These are phyloP conservation scores for Exophiala lecanii-corni DNA, from an alignment of 2,329 filamentous ascomycete species.

Conservation along the genomic window DNA sequence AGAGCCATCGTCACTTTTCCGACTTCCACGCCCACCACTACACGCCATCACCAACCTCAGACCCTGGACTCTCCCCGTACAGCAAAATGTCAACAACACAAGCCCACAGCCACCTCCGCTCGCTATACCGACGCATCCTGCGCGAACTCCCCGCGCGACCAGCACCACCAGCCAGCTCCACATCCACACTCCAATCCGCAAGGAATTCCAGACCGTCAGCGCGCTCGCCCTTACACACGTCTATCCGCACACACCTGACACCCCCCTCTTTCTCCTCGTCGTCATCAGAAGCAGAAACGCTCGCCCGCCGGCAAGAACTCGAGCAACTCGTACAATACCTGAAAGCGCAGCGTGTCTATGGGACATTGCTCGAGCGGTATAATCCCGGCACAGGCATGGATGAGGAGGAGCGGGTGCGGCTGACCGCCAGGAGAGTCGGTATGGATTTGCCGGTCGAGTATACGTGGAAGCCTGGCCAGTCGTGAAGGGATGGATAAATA, in stretches of 20 bases:
- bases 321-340: conserved; percentile 78
- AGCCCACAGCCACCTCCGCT: conserved; percentile 53
- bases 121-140: conserved; percentile 81
- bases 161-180: too few relatives aligned
- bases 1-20: too few relatives aligned
- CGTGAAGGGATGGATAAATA: neutral
- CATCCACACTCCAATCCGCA: conserved; percentile 38
- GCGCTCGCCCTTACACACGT: conserved; percentile 62
- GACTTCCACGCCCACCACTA: too few relatives aligned
- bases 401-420: conserved; percentile 72
- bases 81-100: conserved; percentile 10
- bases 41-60: too few relatives aligned
- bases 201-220: conserved; percentile 20
- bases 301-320: conserved; percentile 47
- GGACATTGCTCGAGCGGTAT: conserved; percentile 78
- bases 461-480: conserved; percentile 13
- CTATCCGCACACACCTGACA: conserved; percentile 62
- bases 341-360: conserved; percentile 78
- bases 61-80: neutral
- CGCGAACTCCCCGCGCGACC: conserved; percentile 80
- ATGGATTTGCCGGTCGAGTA: conserved; percentile 76
- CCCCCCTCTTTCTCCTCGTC: conserved; percentile 29
- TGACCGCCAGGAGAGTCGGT: conserved; percentile 82
- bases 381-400: conserved; percentile 89
- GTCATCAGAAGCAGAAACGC: conserved; percentile 20